Base-by-base conservation (phyloP, 1,284 basidiomycete species). In the Erythrobasidium hasegawianum region DNA sequence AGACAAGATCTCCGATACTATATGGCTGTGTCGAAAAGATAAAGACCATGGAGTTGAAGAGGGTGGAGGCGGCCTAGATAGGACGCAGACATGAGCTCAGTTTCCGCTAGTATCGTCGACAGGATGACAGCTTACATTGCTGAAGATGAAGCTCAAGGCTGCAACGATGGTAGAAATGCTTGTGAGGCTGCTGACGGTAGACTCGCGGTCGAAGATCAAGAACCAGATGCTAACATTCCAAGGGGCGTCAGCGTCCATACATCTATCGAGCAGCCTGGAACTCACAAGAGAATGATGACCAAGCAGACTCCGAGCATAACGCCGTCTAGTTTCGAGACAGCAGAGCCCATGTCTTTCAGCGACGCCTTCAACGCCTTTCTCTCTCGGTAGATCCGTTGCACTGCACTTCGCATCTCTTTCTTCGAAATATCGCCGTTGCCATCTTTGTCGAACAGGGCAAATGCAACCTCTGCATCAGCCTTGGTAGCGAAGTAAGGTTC, bases 41-140 rank as follows among this genome's bases (percentile, higher is more conserved):
- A 79, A 90, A 90, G 73, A 88, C 86, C 40, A 88, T 81, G 84
- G 87, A 87, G 79, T 90, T 87, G 71, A 90, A 91, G 7, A 91
- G 78, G 2, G 85, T 87, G 73, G 88, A 86, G 8, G 89, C 89
- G 7, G 88, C 87, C 76, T 90, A 85, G 2, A 88, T 88, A n/a
- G n/a, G n/a, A n/a, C n/a, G n/a, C n/a, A n/a, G n/a, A n/a, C n/a
- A n/a, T n/a, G 71, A 90, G 91, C 4, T 22, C 33, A 22, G 62
- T 76, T 72, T 68, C 73, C 73, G 47, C 29, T 26, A 2, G 7
- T n/a, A n/a, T n/a, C n/a, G n/a, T n/a, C n/a, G n/a, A n/a, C n/a
- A n/a, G n/a, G n/a, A n/a, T n/a, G n/a, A n/a, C n/a, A n/a, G n/a
- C 55, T 52, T 33, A 66, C 41, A 52, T 65, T 65, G 55, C 62